Evolutionary conservation across 768 basidiomycete species (phyloP), one percentile per base, ranked within the genome.

Genomic region (Boletus fagicola): DNA sequence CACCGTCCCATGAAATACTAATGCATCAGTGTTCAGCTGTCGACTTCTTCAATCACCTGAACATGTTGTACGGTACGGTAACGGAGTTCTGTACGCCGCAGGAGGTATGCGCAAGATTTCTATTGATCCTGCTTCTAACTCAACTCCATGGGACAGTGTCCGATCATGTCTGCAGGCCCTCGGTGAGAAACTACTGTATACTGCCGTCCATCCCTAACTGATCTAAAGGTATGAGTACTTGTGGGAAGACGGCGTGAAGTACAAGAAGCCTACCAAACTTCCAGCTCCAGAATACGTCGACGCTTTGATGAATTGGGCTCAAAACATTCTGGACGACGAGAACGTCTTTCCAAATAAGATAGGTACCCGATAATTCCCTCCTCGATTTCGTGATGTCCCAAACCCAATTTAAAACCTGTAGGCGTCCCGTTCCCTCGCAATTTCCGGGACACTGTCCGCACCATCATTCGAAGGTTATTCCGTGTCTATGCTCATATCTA

Each of bases 1-100:
- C 11, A 30, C 51, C 20, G 44, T 44, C 38, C n/a, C 40, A 26
- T 24, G 24, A 4, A 30, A 28, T 1, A 38, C 24, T 54, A 57
- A 64, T 55, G 39, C 45, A 7, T 49, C 39, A 15, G 51, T n/a
- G 46, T 49, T 18, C 64, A 99, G 97, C 94, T 31, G 96, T 98
- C 58, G 97, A 99, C 73, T 99, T 99, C 77, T 99, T 98, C 81
- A 99, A 98, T 70, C 97, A 99, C 70, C 76, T 99, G 62, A 99
- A 99, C 72, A 99, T 99, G 97, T 78, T 99, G 20, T 99, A 98
- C 67, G 97, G 96, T 12, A 97, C 94, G 11, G 86, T 99, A 24
- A 97, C 97, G 2, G 97, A 99, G 75, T 98, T 98, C 69, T 99
- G 97, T 73, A 98, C 92, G 18, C 82, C 88, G 11, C 85, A 94